Evolutionary conservation across 306 rosid species (phyloP).

Genomic region (Vachellia pachyceras): DNA sequence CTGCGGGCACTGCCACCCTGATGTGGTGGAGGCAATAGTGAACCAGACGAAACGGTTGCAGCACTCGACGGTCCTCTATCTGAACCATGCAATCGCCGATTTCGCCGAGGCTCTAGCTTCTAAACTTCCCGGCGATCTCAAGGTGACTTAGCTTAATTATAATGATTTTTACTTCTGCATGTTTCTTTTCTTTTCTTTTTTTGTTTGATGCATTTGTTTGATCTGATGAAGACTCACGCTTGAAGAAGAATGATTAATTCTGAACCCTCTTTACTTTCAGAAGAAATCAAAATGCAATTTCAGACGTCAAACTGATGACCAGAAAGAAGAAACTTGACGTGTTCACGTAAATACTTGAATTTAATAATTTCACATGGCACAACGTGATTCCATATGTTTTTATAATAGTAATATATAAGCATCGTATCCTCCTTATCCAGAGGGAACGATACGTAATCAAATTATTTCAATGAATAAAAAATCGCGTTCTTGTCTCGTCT

Average conservation of each 20-base stretch:
- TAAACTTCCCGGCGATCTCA: conserved; percentile 86
- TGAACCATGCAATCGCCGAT: conserved; percentile 73
- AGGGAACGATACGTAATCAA: background rate
- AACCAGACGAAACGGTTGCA: conserved; percentile 73
- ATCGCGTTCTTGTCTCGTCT: too few species aligned
- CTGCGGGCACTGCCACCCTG: conserved; percentile 98
- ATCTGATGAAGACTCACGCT: background rate
- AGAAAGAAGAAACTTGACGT: background rate
- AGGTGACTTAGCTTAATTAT: conserved; percentile 48
- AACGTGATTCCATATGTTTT: background rate
- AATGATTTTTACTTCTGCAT: background rate
- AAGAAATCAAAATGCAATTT: too few species aligned
- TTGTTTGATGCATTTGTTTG: too few species aligned
- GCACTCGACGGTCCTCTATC: conserved; percentile 87
- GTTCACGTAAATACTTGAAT: background rate
- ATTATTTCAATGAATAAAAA: too few species aligned
- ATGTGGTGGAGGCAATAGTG: conserved; percentile 80
- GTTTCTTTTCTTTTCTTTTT: too few species aligned
- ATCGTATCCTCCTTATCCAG: background rate
- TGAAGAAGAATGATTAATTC: background rate
- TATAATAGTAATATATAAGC: too few species aligned
- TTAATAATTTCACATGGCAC: background rate
- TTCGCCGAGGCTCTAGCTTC: conserved; percentile 85
- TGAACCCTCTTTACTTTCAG: background rate
- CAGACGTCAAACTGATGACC: background rate